A percentile compares a stretch with the other conserved stretches of the same genome.
Evolutionary conservation across 2,329 filamentous ascomycete species (phyloP).

Genomic region (Nothophaeocryptopus gaeumannii): DNA sequence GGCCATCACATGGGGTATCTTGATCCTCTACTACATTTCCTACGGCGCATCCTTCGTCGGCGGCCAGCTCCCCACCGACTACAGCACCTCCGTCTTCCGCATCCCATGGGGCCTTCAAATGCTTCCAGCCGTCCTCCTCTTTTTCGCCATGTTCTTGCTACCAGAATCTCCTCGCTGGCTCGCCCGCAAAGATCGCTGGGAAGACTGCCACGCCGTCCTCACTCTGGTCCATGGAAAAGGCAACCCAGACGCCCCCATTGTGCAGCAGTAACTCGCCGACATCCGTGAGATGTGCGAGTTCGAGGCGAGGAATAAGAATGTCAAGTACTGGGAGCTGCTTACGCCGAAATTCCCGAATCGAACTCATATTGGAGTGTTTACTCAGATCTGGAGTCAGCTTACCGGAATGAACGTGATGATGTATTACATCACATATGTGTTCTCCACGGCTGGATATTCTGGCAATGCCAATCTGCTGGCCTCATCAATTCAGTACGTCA

Average conservation of each 20-base stretch:
- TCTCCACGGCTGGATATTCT: conserved; percentile 66
- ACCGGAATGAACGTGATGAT: conserved; percentile 74
- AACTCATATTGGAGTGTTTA: conserved; percentile 67
- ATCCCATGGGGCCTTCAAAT: conserved; percentile 35
- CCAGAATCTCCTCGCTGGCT: conserved; percentile 46
- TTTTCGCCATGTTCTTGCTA: conserved; percentile 41
- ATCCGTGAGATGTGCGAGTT: conserved; percentile 68
- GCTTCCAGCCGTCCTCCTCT: conserved; percentile 35
- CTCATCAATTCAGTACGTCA: conserved; percentile 69
- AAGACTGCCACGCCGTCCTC: conserved; percentile 43
- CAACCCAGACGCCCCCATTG: conserved; percentile 48
- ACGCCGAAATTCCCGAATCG: conserved; percentile 68
- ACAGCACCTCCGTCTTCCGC: conserved; percentile 49
- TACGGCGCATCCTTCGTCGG: conserved; percentile 62
- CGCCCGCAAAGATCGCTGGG: conserved; percentile 46
- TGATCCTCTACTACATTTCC: conserved; percentile 67
- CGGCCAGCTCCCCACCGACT: conserved; percentile 33
- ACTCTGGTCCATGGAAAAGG: conserved; percentile 43
- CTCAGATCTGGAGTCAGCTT: conserved; percentile 70
- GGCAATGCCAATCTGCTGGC: conserved; percentile 58
- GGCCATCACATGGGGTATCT: conserved; percentile 63
- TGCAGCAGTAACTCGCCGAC: conserved; percentile 65
- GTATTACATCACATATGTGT: conserved; percentile 54
- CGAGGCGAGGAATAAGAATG: conserved; percentile 66
- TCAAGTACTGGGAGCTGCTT: conserved; percentile 70